These are phyloP conservation scores for Barnettozyma sucrosica DNA, from an alignment of 805 yeast species.

Conservation along the genomic window DNA sequence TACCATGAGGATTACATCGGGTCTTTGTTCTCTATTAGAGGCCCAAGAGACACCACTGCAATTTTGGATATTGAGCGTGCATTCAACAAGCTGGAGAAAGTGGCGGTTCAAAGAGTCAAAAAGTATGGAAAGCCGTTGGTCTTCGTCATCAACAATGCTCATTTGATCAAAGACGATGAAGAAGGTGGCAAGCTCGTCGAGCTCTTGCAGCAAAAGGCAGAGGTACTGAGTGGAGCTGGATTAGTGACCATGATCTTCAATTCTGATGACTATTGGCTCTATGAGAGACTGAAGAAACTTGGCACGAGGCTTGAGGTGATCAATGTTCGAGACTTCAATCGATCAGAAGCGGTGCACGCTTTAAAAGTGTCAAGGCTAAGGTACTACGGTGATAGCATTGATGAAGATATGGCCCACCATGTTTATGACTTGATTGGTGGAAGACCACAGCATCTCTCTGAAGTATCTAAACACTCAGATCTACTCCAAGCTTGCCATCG, in stretches of 20 bases:
- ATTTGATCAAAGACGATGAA: constrained; percentile 67
- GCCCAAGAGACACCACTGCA: constrained; percentile 83
- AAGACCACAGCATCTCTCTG: constrained; percentile 74
- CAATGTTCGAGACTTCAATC: constrained; percentile 56
- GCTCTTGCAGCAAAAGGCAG: constrained; percentile 79
- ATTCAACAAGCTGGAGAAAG: constrained; percentile 66
- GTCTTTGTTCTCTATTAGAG: constrained; percentile 69
- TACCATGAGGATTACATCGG: constrained; percentile 82
- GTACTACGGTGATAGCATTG: constrained; percentile 35
- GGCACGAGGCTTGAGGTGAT: constrained; percentile 73
- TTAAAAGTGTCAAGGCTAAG: constrained; percentile 44
- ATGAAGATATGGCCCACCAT: constrained; percentile 39
- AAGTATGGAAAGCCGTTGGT: constrained; percentile 51
- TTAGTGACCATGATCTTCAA: constrained; percentile 54
- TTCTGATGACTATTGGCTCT: constrained; percentile 84
- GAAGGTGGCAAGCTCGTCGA: constrained; percentile 69
- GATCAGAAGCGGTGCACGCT: constrained; percentile 50
- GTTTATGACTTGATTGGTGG: constrained; percentile 75
- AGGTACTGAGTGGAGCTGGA: constrained; percentile 60
- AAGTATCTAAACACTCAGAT: constrained; percentile 56
- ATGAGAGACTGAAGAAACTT: constrained; percentile 63
- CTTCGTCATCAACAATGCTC: constrained; percentile 67
- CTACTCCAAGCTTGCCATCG: constrained; percentile 57
- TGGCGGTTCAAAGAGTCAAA: constrained; percentile 47
- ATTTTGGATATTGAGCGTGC: constrained; percentile 78